These are phyloP conservation scores for Microbotryum saponariae DNA, from an alignment of 1,284 basidiomycete genomes.

Conservation along the genomic window DNA sequence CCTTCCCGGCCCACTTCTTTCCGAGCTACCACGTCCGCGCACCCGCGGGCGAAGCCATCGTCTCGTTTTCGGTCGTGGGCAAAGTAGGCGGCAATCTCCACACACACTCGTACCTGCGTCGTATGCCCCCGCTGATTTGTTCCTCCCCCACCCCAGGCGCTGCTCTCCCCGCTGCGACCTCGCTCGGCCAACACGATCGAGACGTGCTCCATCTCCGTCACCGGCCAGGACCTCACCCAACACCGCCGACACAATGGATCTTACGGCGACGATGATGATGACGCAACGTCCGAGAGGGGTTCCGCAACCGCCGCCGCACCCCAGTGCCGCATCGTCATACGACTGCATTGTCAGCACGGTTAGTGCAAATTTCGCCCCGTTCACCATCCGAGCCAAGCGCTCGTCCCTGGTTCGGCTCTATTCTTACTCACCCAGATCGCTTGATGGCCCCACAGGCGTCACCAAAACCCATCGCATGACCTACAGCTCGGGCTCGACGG, in stretches of 20 bases:
- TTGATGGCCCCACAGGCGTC: conserved; percentile 14
- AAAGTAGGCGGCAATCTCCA: conserved; percentile 7
- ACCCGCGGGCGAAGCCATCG: not conserved
- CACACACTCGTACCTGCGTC: not conserved
- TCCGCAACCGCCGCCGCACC: not conserved
- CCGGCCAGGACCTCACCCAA: conserved; percentile 5
- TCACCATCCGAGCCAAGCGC: not conserved
- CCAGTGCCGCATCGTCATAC: conserved; percentile 27
- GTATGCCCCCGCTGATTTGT: not conserved
- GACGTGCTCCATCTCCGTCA: conserved; percentile 14
- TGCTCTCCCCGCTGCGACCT: conserved; percentile 21
- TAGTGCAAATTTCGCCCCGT: not conserved
- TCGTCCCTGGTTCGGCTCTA: not conserved
- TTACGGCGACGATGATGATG: conserved; percentile 6
- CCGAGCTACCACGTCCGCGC: conserved; percentile 12
- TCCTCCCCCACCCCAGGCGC: conserved; percentile 3
- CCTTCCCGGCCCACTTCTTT: conserved; percentile 33
- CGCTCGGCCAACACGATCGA: conserved; percentile 23
- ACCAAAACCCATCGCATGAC: conserved; percentile 30
- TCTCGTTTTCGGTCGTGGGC: conserved; percentile 18
- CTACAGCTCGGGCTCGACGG: conserved; percentile 13
- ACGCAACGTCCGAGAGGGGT: not conserved
- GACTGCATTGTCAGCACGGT: conserved; percentile 29
- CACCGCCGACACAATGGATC: not conserved
- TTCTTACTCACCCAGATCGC: not conserved